These are phyloP conservation scores for Solanum paucissectum DNA, from an alignment of 257 asterid genomes.

Conservation along the genomic window DNA sequence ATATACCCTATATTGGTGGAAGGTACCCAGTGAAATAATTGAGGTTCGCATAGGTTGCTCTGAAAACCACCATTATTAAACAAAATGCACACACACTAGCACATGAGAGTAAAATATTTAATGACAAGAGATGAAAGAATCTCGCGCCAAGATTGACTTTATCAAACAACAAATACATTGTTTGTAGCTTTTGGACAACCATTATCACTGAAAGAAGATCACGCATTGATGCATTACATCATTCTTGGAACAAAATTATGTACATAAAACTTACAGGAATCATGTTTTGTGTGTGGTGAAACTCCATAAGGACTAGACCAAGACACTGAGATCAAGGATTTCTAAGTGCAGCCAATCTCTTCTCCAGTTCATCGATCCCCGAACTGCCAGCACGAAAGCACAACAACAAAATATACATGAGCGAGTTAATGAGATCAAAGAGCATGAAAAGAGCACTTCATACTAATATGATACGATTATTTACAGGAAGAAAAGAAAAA, in stretches of 20 bases:
- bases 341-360: slow-evolving; percentile 80
- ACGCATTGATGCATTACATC: background rate
- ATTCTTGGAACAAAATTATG: background rate
- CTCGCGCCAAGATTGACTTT: background rate
- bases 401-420: background rate
- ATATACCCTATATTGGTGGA: background rate
- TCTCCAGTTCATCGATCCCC: slow-evolving; percentile 56
- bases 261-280: background rate
- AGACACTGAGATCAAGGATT: slow-evolving; percentile 27
- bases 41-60: background rate
- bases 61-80: background rate
- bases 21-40: background rate
- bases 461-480: background rate
- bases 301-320: background rate
- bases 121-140: background rate
- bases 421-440: background rate
- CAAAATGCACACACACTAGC: background rate
- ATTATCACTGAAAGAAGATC: background rate
- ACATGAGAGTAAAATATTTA: too few relatives aligned
- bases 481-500: background rate
- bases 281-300: background rate
- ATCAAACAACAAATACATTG: background rate
- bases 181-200: background rate
- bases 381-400: slow-evolving; percentile 30
- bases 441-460: background rate